Evolutionary conservation across 73 alveolate species (phyloP), one percentile per base, ranked within the genome.

Genomic region (Diophrys appendiculata): DNA sequence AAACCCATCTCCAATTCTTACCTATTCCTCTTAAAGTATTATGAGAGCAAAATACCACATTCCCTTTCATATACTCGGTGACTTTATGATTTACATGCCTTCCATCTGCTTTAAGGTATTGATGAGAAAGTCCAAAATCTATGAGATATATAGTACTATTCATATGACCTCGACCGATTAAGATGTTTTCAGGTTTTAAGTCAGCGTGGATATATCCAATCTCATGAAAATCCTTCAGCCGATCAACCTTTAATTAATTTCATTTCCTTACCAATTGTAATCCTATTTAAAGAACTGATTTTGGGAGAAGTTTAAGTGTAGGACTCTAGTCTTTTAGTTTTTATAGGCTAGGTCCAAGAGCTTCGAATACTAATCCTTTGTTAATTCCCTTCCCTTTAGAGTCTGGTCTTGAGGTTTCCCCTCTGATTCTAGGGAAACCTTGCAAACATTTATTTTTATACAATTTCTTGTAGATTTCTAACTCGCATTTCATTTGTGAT

Each of bases 181-280:
- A 52, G 55, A 91, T 76, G 76, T 91, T 91, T 28, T 91, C 97
- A 14, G 97, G 97, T 67, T 91, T 91, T 25, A 91, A 64, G 78
- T 91, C 97, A n/a, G 95, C 67, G 82, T 91, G 97, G n/a, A 91
- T 67, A 67, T 76, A 83, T 22, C 91, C 91, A 0, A 28, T 26
- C 23, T 34, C 68, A 55, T 83, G 91, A 33, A 83, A 33, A 14
- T 24, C 43, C 68, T 70, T 56, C 29, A 83, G 60, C 2, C 86
- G 24, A 60, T 82, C 75, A 0, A 81, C n/a, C n/a, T n/a, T n/a
- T n/a, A n/a, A n/a, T n/a, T n/a, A n/a, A n/a, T n/a, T n/a, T n/a
- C n/a, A n/a, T n/a, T n/a, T n/a, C n/a, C n/a, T n/a, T 43, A 43
- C 5, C 18, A 43, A 43, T 43, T 43, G 60, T 5, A 43, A 18